Evolutionary conservation across 139 green algal species (phyloP).

Genomic region (Chlorella sp.): DNA sequence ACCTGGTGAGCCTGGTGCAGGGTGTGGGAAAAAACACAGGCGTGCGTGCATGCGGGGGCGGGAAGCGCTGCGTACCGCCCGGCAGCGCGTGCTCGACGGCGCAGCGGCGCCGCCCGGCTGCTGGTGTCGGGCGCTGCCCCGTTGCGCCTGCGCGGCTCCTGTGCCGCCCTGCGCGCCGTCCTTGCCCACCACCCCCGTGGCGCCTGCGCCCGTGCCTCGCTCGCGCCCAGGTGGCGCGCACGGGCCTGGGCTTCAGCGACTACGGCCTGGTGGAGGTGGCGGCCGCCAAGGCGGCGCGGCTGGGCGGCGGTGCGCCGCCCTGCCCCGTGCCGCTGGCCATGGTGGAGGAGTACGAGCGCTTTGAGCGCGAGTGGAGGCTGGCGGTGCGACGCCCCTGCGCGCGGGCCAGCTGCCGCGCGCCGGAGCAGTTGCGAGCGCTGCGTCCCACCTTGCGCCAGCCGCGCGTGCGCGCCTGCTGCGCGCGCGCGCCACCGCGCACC

Average conservation of each 20-base stretch:
- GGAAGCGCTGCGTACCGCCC: too few species aligned
- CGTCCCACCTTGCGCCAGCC: background rate
- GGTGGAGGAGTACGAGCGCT: slow-evolving; percentile 19
- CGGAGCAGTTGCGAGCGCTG: background rate
- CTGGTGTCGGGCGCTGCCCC: too few species aligned
- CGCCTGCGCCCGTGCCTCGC: too few species aligned
- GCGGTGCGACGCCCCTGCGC: background rate
- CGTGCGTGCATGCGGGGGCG: too few species aligned
- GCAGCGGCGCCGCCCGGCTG: too few species aligned
- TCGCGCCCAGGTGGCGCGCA: too few species aligned
- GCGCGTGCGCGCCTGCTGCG: background rate
- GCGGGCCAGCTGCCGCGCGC: background rate
- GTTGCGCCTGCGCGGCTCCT: too few species aligned
- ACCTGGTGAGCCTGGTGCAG: too few species aligned
- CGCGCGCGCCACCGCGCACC: background rate
- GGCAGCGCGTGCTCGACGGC: too few species aligned
- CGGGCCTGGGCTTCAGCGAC: background rate
- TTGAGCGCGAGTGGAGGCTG: background rate
- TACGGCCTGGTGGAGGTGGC: slow-evolving; percentile 28
- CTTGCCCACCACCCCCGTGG: too few species aligned
- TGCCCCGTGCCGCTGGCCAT: slow-evolving; percentile 18
- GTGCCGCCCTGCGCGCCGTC: too few species aligned
- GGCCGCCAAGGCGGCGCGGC: slow-evolving; percentile 10
- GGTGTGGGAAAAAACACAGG: too few species aligned
- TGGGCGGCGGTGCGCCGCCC: background rate